Evolutionary conservation across 2,329 filamentous ascomycete genomes (phyloP), one percentile per base, ranked within the genome.

Genomic region (Orbilia blumenaviensis): DNA sequence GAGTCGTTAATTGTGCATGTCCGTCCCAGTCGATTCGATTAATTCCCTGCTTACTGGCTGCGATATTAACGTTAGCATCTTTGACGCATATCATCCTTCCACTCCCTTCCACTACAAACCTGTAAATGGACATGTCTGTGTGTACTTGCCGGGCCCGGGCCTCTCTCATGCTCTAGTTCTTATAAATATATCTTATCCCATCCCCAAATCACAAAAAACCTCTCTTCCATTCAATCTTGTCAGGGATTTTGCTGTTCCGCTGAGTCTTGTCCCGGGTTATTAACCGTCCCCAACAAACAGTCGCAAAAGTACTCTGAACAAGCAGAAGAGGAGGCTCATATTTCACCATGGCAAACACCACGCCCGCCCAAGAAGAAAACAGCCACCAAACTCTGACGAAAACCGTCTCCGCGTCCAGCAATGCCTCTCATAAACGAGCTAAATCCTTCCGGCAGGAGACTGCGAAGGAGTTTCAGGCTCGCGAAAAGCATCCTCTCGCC

Each of bases 391-490:
- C 69, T 42, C 69, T 75, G 16, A 64, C 71, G 23, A 75, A 75
- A 48, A 68, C 71, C 18, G 25, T 63, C 48, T 75, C 71, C 7
- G 25, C 71, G 8, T 46, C 71, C 56, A 75, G 71, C 71, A 62
- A 75, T 63, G 54, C 71, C 56, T 66, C 61, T 21, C 71, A 75
- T 48, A 75, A 75, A 32, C 44, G 71, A 27, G 71, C 71, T 21
- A 75, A 75, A 52, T 63, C 54, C 36, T 75, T 75, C 29, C 71
- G 71, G 21, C 63, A 75, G 52, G 71, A 75, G 38, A 64, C 71
- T 23, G 63, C 63, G n/a, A 75, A 68, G 46, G 71, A 75, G 56
- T 75, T 75, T 29, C 56, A 75, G 56, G 71, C 71, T 44, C 71
- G 71, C 46, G 71, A 75, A 41, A 75, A 68, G 38, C 42, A 77